Percentiles rank a stretch among this genome's conserved stretches.
Conservation (phyloP, 352 stramenopile species). For the Globisporangium yorkense region DNA sequence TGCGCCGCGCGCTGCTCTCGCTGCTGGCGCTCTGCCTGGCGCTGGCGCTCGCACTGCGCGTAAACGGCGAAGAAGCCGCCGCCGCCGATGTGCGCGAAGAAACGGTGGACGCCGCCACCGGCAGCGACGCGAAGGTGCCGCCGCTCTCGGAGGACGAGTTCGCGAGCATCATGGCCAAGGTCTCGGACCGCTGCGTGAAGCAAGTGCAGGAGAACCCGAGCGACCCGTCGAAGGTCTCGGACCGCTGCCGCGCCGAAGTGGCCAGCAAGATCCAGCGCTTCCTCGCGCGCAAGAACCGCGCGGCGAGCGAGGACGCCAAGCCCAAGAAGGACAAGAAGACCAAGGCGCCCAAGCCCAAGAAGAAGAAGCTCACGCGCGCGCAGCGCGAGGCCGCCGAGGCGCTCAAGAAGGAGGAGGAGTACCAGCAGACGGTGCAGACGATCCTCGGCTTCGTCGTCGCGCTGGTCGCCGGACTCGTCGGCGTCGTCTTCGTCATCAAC, state of each 20-base stretch:
- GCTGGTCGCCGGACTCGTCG: conserved; percentile 45
- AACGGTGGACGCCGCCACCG: conserved; percentile 23
- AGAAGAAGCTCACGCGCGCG: conserved; percentile 59
- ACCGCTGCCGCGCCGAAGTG: conserved; percentile 56
- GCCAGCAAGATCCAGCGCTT: conserved; percentile 57
- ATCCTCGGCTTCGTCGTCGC: conserved; percentile 70
- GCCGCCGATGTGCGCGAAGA: conserved; percentile 37
- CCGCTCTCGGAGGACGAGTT: conserved; percentile 54
- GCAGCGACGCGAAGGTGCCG: conserved; percentile 27
- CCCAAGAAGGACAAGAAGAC: conserved; percentile 17
- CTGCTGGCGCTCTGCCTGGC: conserved; percentile 43
- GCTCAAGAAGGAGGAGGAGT: conserved; percentile 60
- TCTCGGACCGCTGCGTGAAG: conserved; percentile 66
- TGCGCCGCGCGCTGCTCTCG: conserved; percentile 38
- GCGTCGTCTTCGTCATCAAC: conserved; percentile 69
- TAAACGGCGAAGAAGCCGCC: conserved; percentile 14
- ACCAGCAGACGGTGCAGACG: conserved; percentile 58
- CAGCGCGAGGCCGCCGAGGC: conserved; percentile 45
- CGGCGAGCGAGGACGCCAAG: conserved; percentile 19
- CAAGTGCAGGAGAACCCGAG: conserved; percentile 65
- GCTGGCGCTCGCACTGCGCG: conserved; percentile 18
- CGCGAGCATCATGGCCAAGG: conserved; percentile 63
- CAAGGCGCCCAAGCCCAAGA: conserved; percentile 52
- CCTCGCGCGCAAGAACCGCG: conserved; percentile 33
- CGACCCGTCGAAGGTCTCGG: conserved; percentile 55